Percentiles rank a stretch among this genome's conserved stretches.
These are phyloP conservation scores for Trichoderma breve DNA, from an alignment of 2,329 filamentous ascomycete genomes.

Conservation along the genomic window DNA sequence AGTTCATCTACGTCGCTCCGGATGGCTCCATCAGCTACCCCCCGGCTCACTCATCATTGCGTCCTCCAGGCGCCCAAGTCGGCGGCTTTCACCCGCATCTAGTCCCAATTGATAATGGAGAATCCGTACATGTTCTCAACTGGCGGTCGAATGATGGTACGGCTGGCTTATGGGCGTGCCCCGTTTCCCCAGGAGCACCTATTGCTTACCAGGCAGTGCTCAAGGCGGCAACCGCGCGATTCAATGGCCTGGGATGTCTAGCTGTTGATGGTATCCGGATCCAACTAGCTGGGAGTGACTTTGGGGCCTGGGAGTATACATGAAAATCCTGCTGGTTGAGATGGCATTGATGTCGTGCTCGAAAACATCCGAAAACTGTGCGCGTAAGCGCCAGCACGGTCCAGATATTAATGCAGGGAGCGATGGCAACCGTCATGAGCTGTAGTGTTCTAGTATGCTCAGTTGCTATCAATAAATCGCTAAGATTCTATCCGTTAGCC, in stretches of 20 bases:
- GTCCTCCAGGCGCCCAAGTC: slow-evolving; percentile 49
- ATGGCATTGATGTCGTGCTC: background rate
- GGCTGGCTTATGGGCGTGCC: slow-evolving; percentile 32
- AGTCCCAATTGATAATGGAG: slow-evolving; percentile 27
- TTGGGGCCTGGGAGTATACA: slow-evolving; percentile 42
- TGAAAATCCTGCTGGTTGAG: slow-evolving; percentile 36
- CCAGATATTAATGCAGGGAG: background rate
- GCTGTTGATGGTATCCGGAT: slow-evolving; percentile 35
- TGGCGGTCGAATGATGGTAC: slow-evolving; percentile 27
- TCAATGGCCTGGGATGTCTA: slow-evolving; percentile 31
- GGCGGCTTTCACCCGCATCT: slow-evolving; percentile 46
- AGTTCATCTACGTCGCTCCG: slow-evolving; percentile 56
- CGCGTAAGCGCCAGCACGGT: background rate
- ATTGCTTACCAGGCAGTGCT: slow-evolving; percentile 25
- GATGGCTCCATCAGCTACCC: slow-evolving; percentile 57
- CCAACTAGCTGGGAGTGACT: slow-evolving; percentile 25
- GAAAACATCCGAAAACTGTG: background rate
- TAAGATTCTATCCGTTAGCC: background rate
- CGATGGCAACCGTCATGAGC: background rate
- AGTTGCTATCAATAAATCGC: background rate
- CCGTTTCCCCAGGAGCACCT: slow-evolving; percentile 19
- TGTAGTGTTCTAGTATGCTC: background rate
- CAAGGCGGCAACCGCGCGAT: slow-evolving; percentile 30
- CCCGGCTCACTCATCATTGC: slow-evolving; percentile 50
- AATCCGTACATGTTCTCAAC: slow-evolving; percentile 26